Evolutionary conservation across 2,329 filamentous ascomycete species (phyloP).

Genomic region (Lachnellula subtilissima): DNA sequence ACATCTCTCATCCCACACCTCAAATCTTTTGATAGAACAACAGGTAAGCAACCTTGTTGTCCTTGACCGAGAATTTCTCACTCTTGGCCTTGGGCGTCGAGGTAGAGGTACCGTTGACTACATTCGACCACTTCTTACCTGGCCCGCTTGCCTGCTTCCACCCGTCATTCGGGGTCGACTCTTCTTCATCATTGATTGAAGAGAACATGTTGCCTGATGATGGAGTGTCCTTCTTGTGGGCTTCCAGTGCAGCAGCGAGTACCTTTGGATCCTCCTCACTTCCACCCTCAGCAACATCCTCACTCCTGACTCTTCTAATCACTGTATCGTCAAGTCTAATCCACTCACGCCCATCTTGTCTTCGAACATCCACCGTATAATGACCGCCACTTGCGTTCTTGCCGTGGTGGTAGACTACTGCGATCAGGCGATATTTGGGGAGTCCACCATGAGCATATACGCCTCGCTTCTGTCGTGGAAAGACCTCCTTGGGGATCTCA

Average conservation of each 20-base stretch:
- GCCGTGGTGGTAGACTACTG: constrained; percentile 94
- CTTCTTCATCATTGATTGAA: constrained; percentile 55
- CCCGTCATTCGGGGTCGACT: constrained; percentile 63
- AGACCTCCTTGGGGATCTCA: constrained; percentile 86
- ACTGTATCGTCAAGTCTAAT: constrained; percentile 92
- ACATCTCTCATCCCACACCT: constrained; percentile 4
- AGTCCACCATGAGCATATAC: constrained; percentile 62
- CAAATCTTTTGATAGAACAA: constrained; percentile 73
- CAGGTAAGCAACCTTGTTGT: constrained; percentile 96
- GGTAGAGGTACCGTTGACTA: constrained; percentile 59
- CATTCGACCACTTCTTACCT: constrained; percentile 68
- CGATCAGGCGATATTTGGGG: constrained; percentile 80
- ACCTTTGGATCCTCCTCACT: constrained; percentile 72
- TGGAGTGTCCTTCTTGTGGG: constrained; percentile 53
- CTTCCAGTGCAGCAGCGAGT: constrained; percentile 61
- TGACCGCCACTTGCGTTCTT: constrained; percentile 95
- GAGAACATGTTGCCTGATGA: constrained; percentile 70
- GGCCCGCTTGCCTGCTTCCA: constrained; percentile 84
- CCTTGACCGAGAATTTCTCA: constrained; percentile 59
- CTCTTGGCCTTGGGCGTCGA: constrained; percentile 55
- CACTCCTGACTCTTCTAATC: constrained; percentile 76
- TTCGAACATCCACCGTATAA: constrained; percentile 94
- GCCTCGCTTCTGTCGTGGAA: constrained; percentile 68
- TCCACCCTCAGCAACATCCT: constrained; percentile 84
- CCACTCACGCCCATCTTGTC: constrained; percentile 94